Percentiles rank a stretch among this genome's conserved stretches.
Conservation (phyloP, 495 filamentous ascomycete genomes). For the Xylaria intraflava region DNA sequence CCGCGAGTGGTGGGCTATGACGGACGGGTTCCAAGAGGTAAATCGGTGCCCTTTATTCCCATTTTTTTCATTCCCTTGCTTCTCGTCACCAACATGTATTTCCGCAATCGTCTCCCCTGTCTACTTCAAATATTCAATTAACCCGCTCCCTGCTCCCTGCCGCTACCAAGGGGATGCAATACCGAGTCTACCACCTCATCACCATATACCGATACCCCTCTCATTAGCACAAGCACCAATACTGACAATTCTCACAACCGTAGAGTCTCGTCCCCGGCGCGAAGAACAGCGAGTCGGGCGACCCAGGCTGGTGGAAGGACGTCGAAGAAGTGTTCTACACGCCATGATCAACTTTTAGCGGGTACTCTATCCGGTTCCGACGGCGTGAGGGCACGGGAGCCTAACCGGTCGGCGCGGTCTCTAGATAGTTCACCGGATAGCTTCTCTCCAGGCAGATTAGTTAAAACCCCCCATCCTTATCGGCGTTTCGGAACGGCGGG, state of each 20-base stretch:
- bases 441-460: too few relatives aligned
- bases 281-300: constrained; percentile 52
- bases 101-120: too few relatives aligned
- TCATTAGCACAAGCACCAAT: not conserved
- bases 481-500: too few relatives aligned
- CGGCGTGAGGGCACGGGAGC: too few relatives aligned
- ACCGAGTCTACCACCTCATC: too few relatives aligned
- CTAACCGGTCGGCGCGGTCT: too few relatives aligned
- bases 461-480: too few relatives aligned
- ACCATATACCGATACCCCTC: not conserved
- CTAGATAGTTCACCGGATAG: too few relatives aligned
- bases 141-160: too few relatives aligned
- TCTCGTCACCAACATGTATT: not conserved
- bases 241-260: not conserved
- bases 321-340: constrained; percentile 67
- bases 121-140: too few relatives aligned
- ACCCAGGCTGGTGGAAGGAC: constrained; percentile 63
- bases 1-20: constrained; percentile 73
- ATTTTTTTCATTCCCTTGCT: not conserved
- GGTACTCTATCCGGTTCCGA: not conserved
- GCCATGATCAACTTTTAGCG: constrained; percentile 39
- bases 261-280: constrained; percentile 54
- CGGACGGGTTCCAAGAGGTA: constrained; percentile 61
- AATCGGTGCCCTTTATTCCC: not conserved
- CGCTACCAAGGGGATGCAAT: too few relatives aligned